Evolutionary conservation across 305 asterid species (phyloP).

Genomic region (Fraxinus floribunda): DNA sequence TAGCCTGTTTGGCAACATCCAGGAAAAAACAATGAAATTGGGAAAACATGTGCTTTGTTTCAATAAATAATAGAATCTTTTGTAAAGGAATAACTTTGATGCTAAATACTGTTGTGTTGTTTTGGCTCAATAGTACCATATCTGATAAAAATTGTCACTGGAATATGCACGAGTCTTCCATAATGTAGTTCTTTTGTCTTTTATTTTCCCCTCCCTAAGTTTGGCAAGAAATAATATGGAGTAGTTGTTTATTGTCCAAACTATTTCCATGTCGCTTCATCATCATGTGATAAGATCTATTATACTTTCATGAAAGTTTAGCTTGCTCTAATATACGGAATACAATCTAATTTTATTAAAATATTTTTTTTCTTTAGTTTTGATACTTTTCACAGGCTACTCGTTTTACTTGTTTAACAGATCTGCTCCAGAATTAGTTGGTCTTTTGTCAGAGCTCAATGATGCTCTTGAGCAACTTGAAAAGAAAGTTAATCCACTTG

Average conservation of each 20-base stretch:
- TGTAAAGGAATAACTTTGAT: background rate
- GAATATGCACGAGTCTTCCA: conserved; percentile 2
- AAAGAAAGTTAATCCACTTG: conserved; percentile 74
- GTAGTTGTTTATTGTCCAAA: conserved; percentile 16
- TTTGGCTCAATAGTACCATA: background rate
- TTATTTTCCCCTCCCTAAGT: background rate
- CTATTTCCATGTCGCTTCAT: conserved; percentile 11
- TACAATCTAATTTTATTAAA: background rate
- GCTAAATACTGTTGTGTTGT: conserved; percentile 3
- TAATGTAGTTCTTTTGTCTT: background rate
- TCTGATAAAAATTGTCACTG: background rate
- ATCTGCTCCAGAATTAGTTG: conserved; percentile 92
- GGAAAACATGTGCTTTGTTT: background rate
- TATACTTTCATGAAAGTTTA: conserved; percentile 10
- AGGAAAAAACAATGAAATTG: background rate
- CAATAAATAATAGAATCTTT: background rate
- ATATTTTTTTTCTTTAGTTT: background rate
- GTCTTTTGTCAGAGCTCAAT: conserved; percentile 80
- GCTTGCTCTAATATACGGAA: background rate
- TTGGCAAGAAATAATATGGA: conserved; percentile 5
- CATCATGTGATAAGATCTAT: conserved; percentile 14
- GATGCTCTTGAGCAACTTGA: conserved; percentile 73
- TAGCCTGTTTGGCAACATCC: background rate
- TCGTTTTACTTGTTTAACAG: conserved; percentile 45
- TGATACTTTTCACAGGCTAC: conserved; percentile 19